Conservation (phyloP, 2,329 filamentous ascomycete species). For the Fusarium ambrosium region DNA sequence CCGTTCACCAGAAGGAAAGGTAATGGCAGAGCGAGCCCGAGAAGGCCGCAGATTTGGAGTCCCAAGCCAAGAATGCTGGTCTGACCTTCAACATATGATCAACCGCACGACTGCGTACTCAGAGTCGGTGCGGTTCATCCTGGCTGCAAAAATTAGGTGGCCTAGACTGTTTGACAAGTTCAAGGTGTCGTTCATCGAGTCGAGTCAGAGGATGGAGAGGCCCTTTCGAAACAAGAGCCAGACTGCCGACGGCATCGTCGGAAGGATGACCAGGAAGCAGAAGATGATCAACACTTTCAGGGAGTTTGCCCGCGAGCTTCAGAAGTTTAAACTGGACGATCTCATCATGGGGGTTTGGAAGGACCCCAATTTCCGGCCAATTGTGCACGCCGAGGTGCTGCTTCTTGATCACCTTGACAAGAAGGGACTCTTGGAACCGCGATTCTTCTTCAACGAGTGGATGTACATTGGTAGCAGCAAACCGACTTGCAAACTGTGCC, state of each 20-base stretch:
- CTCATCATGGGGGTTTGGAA: slow-evolving; percentile 24
- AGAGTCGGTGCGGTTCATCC: slow-evolving; percentile 26
- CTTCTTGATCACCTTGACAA: slow-evolving; percentile 43
- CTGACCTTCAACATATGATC: slow-evolving; percentile 39
- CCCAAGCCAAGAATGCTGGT: slow-evolving; percentile 34
- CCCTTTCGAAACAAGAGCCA: slow-evolving; percentile 27
- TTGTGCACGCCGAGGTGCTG: slow-evolving; percentile 52
- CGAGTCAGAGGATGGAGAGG: slow-evolving; percentile 15
- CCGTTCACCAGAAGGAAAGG: not conserved
- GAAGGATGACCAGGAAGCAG: slow-evolving; percentile 18
- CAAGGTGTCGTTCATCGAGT: slow-evolving; percentile 41
- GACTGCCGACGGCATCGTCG: slow-evolving; percentile 7
- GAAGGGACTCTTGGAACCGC: slow-evolving; percentile 11
- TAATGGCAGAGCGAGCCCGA: slow-evolving; percentile 12
- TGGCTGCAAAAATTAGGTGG: slow-evolving; percentile 39
- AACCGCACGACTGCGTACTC: slow-evolving; percentile 38
- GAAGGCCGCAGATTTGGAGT: slow-evolving; percentile 10
- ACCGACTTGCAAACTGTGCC: slow-evolving; percentile 52
- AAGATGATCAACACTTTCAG: not conserved
- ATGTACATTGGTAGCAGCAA: slow-evolving; percentile 54
- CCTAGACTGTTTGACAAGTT: slow-evolving; percentile 48
- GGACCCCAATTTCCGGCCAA: slow-evolving; percentile 32
- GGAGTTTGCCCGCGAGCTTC: slow-evolving; percentile 18
- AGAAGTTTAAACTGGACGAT: slow-evolving; percentile 33
- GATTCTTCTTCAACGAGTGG: slow-evolving; percentile 46